Evolutionary conservation across 2,329 filamentous ascomycete genomes (phyloP).

Genomic region (Penicillium sp.): DNA sequence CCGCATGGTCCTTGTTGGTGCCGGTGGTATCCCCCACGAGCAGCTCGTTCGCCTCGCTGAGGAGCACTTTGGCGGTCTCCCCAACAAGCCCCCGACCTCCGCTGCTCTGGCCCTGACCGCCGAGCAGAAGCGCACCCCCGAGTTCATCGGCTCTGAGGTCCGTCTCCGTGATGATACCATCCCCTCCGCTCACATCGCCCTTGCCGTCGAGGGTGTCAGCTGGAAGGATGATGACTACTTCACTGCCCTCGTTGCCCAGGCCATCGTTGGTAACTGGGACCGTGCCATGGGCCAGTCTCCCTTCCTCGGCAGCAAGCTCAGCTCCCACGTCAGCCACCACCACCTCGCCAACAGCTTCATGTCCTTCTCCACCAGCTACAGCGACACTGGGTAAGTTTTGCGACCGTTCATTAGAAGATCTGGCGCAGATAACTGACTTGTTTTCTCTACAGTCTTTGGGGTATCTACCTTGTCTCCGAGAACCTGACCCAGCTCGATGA

Average conservation of each 20-base stretch:
- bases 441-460: slow-evolving; percentile 73
- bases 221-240: slow-evolving; percentile 99
- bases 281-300: slow-evolving; percentile 96
- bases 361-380: slow-evolving; percentile 99
- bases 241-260: slow-evolving; percentile 94
- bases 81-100: slow-evolving; percentile 70
- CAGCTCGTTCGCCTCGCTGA: slow-evolving; percentile 94
- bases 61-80: slow-evolving; percentile 84
- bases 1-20: slow-evolving; percentile 97
- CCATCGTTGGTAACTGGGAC: slow-evolving; percentile 99
- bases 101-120: slow-evolving; percentile 69
- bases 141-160: slow-evolving; percentile 95
- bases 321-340: slow-evolving; percentile 88
- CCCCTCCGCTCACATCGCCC: slow-evolving; percentile 93
- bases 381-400: slow-evolving; percentile 83
- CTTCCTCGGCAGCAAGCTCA: slow-evolving; percentile 97
- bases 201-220: slow-evolving; percentile 98
- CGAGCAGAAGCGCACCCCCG: slow-evolving; percentile 78
- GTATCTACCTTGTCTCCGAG: slow-evolving; percentile 96
- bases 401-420: background rate
- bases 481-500: slow-evolving; percentile 85
- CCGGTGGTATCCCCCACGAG: slow-evolving; percentile 89
- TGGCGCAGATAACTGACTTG: slow-evolving; percentile 16
- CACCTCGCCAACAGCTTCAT: slow-evolving; percentile 99
- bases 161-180: slow-evolving; percentile 94